Base-by-base conservation (phyloP, 148 eudicot species). In the Camellia japonica region DNA sequence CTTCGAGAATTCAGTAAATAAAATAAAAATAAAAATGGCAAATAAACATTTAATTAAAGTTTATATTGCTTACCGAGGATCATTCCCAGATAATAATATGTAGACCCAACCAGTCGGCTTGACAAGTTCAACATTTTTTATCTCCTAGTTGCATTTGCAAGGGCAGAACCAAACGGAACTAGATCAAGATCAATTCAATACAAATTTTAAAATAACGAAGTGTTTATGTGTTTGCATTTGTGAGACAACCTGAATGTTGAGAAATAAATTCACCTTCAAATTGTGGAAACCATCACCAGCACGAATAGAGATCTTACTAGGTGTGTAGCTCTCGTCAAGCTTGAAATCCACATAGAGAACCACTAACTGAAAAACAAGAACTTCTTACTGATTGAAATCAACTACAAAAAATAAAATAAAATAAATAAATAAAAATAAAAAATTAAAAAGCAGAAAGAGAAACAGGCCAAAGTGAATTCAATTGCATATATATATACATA, bases 251-350 rank as follows among this genome's bases (percentile, higher is more conserved):
- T 30, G 38, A 30, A 1, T 30, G 5, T 51, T 81, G 19, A 69
- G 67, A 70, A 49, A 49, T 16, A 41, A 41, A 70, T 63, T 51
- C 23, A 82, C 84, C 84, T 82, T 82, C 67, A 82, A 82, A 55
- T 82, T 82, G 46, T 82, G 84, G 84, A 81, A 81, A n/a, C 98
- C 99, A 84, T 95, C 97, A n/a, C 99, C 99, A 70, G 97, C 97
- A 38, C 93, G 87, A 75, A 95, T 81, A 2, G 94, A 90, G 52
- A 95, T 92, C 97, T 91, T 93, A 87, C 95, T 92, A 13, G 99
- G 99, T 0, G 99, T 91, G 82, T 95, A 95, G 83, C 99, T 95
- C 91, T 95, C 99, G 56, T 95, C 99, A 77, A 95, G 97, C 90
- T 95, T 95, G 86, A 89, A 93, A 91, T 95, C 98, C 55, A 92